Evolutionary conservation across 768 basidiomycete genomes (phyloP), one percentile per base, ranked within the genome.

Genomic region (Fomitopsis serialis): DNA sequence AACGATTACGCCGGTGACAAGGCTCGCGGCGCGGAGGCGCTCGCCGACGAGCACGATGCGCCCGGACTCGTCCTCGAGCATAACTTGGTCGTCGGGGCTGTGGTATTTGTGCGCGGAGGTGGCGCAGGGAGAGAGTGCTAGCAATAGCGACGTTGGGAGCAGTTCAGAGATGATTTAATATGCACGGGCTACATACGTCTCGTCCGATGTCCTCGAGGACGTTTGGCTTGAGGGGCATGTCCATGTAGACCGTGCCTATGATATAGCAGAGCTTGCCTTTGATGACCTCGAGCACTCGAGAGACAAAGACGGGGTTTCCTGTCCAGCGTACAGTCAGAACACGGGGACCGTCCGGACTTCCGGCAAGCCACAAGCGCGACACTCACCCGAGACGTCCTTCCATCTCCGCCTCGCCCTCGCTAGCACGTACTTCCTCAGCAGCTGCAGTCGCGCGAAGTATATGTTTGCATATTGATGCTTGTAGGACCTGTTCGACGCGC

Each of bases 141-240:
- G 45, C 50, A 3, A 42, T n/a, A 17, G 22, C 15, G 40, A 9
- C 37, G 22, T 8, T 12, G 25, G 32, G 7, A 40, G n/a, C 35
- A 49, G 21, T 12, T 22, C 9, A 40, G 32, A 32, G 46, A 11
- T 32, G 29, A 32, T 32, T 5, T 32, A 32, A 32, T 6, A 32
- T 24, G 46, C 9, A 34, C 4, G 15, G 19, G 37, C 51, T 21
- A 76, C 91, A 60, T 63, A 98, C 97, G 62, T 99, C 94, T 67
- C 90, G 79, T 22, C 87, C 92, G 58, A 98, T 81, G 58, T 99
- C 97, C 61, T 93, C 89, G 57, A 99, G 78, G n/a, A 99, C 90
- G 63, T 98, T 98, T 0, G 96, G 96, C 65, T 99, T 99, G 48
- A 98, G 76, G 9, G 94, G 92, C 97, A 99, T 99, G 55, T 99